Evolutionary conservation across 2,329 filamentous ascomycete species (phyloP).

Genomic region (Penicillium sp.): DNA sequence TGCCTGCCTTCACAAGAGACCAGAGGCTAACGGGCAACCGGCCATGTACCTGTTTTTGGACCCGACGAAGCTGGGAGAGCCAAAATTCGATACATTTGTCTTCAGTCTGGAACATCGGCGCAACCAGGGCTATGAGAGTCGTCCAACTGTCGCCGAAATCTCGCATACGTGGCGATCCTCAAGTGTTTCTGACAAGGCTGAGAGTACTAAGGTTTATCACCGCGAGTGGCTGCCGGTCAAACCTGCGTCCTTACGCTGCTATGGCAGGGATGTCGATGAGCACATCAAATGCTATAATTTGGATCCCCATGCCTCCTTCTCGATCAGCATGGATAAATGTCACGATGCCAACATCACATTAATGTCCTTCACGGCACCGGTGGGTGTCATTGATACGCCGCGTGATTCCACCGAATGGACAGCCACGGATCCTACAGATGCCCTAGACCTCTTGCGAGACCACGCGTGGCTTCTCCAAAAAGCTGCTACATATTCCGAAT

Average conservation of each 20-base stretch:
- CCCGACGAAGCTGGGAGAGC: slow-evolving; percentile 54
- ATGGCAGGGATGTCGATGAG: slow-evolving; percentile 20
- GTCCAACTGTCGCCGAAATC: slow-evolving; percentile 54
- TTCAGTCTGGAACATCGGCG: slow-evolving; percentile 58
- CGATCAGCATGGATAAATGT: slow-evolving; percentile 30
- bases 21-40: slow-evolving; percentile 15
- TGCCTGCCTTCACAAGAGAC: slow-evolving; percentile 58
- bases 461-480: slow-evolving; percentile 41
- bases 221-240: slow-evolving; percentile 34
- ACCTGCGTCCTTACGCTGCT: slow-evolving; percentile 27
- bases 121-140: slow-evolving; percentile 52
- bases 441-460: slow-evolving; percentile 29
- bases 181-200: slow-evolving; percentile 20
- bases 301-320: slow-evolving; percentile 19
- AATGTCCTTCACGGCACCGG: slow-evolving; percentile 32
- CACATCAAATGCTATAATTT: slow-evolving; percentile 30
- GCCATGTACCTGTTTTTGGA: slow-evolving; percentile 64
- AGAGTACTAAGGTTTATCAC: slow-evolving; percentile 35
- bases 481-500: slow-evolving; percentile 30
- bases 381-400: slow-evolving; percentile 23
- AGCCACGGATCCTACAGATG: slow-evolving; percentile 32
- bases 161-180: slow-evolving; percentile 51
- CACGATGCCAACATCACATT: slow-evolving; percentile 39
- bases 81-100: slow-evolving; percentile 59
- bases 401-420: slow-evolving; percentile 31